Evolutionary conservation across 1,284 basidiomycete species (phyloP).

Genomic region (Ceratobasidium sp.): DNA sequence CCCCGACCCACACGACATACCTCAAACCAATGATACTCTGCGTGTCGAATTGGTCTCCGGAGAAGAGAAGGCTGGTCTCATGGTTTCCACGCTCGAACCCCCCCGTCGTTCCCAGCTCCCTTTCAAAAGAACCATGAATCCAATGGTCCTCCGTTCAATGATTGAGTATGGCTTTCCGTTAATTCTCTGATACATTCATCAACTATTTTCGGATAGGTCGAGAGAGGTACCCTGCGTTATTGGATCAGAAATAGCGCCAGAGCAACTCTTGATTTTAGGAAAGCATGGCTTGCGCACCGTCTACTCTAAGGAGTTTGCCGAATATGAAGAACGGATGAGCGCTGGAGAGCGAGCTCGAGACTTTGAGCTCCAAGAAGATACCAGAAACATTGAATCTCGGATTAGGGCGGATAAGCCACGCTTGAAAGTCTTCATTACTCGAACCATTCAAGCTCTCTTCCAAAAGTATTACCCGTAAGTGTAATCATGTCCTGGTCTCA

Average conservation of each 20-base stretch:
- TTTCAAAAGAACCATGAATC: not conserved
- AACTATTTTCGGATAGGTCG: too few relatives aligned
- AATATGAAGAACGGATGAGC: slow-evolving; percentile 13
- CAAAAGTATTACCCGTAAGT: slow-evolving; percentile 21
- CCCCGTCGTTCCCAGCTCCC: not conserved
- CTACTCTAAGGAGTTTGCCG: slow-evolving; percentile 3
- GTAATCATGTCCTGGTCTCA: too few relatives aligned
- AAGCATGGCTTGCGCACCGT: slow-evolving; percentile 14
- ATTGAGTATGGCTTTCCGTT: slow-evolving; percentile 7
- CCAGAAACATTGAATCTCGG: not conserved
- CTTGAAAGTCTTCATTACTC: not conserved
- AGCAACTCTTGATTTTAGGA: not conserved
- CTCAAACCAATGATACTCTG: not conserved
- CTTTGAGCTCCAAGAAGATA: not conserved
- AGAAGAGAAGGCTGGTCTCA: slow-evolving; percentile 30
- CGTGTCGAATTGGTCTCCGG: slow-evolving; percentile 6
- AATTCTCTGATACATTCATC: too few relatives aligned
- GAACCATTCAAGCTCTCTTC: not conserved
- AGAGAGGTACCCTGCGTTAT: too few relatives aligned
- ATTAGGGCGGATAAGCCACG: slow-evolving; percentile 11
- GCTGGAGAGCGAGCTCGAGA: not conserved
- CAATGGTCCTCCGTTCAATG: not conserved
- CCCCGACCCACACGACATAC: not conserved
- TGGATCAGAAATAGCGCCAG: too few relatives aligned
- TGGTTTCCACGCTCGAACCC: slow-evolving; percentile 14